Conservation (phyloP, 2,329 filamentous ascomycete genomes). For the Colletotrichum acutatum region DNA sequence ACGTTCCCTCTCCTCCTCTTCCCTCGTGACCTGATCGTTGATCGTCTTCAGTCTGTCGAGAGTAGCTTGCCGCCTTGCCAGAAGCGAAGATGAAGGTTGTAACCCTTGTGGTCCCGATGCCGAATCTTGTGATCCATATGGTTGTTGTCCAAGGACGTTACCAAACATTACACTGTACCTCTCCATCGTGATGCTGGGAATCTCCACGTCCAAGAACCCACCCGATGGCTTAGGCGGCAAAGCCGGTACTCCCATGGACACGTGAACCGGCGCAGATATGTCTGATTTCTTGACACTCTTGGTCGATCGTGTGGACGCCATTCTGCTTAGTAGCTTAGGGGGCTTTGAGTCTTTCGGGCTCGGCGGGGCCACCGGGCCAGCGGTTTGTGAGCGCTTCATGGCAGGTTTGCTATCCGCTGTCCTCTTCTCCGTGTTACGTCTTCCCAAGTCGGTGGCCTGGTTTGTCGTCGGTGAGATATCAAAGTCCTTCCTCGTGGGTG, state of each 20-base stretch:
- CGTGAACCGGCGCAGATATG: slow-evolving; percentile 42
- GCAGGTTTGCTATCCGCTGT: slow-evolving; percentile 55
- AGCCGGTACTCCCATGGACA: slow-evolving; percentile 37
- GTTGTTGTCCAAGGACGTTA: slow-evolving; percentile 70
- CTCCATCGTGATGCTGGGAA: slow-evolving; percentile 84
- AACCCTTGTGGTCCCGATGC: slow-evolving; percentile 37
- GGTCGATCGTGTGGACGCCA: slow-evolving; percentile 36
- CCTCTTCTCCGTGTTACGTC: slow-evolving; percentile 52
- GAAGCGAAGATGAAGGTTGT: slow-evolving; percentile 51
- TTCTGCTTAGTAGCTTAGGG: slow-evolving; percentile 33
- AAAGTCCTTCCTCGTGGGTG: slow-evolving; percentile 9
- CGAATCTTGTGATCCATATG: slow-evolving; percentile 38
- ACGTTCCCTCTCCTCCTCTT: slow-evolving; percentile 47
- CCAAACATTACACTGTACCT: slow-evolving; percentile 96
- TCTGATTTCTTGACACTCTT: slow-evolving; percentile 37
- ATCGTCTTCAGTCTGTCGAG: slow-evolving; percentile 67
- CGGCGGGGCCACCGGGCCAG: slow-evolving; percentile 41
- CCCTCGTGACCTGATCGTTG: slow-evolving; percentile 54
- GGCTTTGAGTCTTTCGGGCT: slow-evolving; percentile 35
- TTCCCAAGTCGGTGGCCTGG: slow-evolving; percentile 38
- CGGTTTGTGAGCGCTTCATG: slow-evolving; percentile 55
- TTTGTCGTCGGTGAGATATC: slow-evolving; percentile 4
- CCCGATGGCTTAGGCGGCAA: slow-evolving; percentile 37
- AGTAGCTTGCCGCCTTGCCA: slow-evolving; percentile 69
- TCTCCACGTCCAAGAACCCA: slow-evolving; percentile 77